Conservation (phyloP, 176 grass and related monocot species). For the Microstegium vimineum region DNA sequence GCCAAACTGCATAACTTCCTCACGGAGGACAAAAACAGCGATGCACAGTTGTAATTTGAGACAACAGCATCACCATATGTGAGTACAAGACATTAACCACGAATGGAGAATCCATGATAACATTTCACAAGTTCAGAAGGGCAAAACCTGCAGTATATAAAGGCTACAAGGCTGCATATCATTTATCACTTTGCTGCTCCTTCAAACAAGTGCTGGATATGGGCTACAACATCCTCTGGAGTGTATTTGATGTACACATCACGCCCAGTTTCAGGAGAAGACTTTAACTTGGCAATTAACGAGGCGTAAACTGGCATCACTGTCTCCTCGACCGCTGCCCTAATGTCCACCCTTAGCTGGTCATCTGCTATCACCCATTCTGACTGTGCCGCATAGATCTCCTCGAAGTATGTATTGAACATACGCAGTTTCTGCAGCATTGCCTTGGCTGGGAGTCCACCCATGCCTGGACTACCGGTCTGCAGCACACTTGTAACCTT, state of each 20-base stretch:
- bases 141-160: conserved; percentile 12
- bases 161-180: conserved; percentile 10
- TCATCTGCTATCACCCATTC: conserved; percentile 79
- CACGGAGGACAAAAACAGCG: conserved; percentile 9
- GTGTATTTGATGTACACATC: conserved; percentile 69
- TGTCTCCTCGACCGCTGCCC: conserved; percentile 37
- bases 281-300: conserved; percentile 53
- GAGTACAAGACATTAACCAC: conserved; percentile 7
- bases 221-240: conserved; percentile 60
- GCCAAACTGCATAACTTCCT: conserved; percentile 15
- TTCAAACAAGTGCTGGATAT: conserved; percentile 68
- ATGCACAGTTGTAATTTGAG: conserved; percentile 27
- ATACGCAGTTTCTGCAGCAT: conserved; percentile 69
- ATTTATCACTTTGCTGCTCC: conserved; percentile 55
- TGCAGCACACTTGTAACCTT: conserved; percentile 76
- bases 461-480: conserved; percentile 48
- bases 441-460: conserved; percentile 35
- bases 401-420: conserved; percentile 84
- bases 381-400: conserved; percentile 53
- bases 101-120: conserved; percentile 3
- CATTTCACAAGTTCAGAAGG: background rate
- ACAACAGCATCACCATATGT: conserved; percentile 24
- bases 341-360: conserved; percentile 57
- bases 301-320: conserved; percentile 70
- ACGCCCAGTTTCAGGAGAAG: conserved; percentile 40